Conservation (phyloP, 1,284 basidiomycete species). For the Vanrija sp. region DNA sequence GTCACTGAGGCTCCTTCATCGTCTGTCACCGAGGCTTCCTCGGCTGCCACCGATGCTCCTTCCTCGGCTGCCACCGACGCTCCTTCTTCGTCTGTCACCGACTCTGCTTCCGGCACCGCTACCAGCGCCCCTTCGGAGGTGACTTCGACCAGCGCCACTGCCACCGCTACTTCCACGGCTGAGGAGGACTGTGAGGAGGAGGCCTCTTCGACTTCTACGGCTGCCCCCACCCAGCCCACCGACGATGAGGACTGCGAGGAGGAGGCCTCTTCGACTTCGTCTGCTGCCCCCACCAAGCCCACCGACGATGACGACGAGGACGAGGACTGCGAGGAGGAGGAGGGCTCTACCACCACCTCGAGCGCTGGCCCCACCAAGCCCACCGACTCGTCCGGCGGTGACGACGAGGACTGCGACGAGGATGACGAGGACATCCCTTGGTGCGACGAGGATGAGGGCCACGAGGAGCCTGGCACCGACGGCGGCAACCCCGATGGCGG, state of each 20-base stretch:
- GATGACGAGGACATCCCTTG: constrained; percentile 14
- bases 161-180: neutral
- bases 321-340: neutral
- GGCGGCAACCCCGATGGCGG: constrained; percentile 22
- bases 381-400: neutral
- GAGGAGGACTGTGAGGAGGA: neutral
- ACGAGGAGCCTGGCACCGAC: neutral
- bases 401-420: constrained; percentile 12
- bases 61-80: neutral
- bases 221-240: neutral
- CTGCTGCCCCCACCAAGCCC: constrained; percentile 25
- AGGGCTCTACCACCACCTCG: neutral
- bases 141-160: neutral
- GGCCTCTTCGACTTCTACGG: neutral
- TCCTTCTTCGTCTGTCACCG: too few relatives aligned
- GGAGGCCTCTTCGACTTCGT: constrained; percentile 60
- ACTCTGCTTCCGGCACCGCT: neutral
- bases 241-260: constrained; percentile 31
- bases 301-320: neutral
- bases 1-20: neutral
- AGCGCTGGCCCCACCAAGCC: neutral
- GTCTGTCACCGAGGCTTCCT: neutral
- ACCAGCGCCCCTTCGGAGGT: too few relatives aligned
- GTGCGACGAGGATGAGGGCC: constrained; percentile 12
- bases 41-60: neutral